phyloP scores from a whole-genome alignment of 2,329 filamentous ascomycete species.

The Cladosporium sp. region DNA sequence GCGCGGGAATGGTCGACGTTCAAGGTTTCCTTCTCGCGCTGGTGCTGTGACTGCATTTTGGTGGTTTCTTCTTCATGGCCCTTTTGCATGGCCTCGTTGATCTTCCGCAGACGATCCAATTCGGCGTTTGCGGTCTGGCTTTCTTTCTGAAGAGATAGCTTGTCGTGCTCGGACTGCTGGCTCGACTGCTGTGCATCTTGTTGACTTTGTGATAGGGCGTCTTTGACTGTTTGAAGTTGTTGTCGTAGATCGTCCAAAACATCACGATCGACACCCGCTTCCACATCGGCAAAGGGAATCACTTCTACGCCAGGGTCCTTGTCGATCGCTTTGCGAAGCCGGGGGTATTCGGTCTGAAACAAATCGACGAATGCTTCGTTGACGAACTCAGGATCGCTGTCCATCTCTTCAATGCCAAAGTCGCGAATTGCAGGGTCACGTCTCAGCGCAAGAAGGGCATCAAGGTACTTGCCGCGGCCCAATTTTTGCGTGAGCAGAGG shows the following conservation, averaged over 20 bases:
- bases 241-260: constrained; percentile 79
- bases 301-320: constrained; percentile 86
- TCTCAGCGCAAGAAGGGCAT: constrained; percentile 72
- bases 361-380: constrained; percentile 87
- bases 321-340: constrained; percentile 79
- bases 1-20: constrained; percentile 33
- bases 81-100: constrained; percentile 67
- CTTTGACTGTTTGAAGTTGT: constrained; percentile 70
- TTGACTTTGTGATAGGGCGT: constrained; percentile 55
- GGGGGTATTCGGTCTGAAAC: constrained; percentile 91
- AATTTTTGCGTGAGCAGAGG: constrained; percentile 71
- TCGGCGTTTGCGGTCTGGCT: constrained; percentile 39
- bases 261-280: constrained; percentile 90
- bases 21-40: constrained; percentile 25
- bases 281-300: constrained; percentile 72
- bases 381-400: constrained; percentile 22
- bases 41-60: constrained; percentile 47
- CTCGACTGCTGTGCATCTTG: constrained; percentile 51
- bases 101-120: constrained; percentile 53
- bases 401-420: constrained; percentile 63
- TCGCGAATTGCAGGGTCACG: constrained; percentile 77
- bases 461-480: constrained; percentile 82
- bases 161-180: constrained; percentile 51
- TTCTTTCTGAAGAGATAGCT: constrained; percentile 45
- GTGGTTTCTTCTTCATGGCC: constrained; percentile 57